Evolutionary conservation across 768 basidiomycete genomes (phyloP), one percentile per base, ranked within the genome.

Genomic region (Lyophyllum decastes): DNA sequence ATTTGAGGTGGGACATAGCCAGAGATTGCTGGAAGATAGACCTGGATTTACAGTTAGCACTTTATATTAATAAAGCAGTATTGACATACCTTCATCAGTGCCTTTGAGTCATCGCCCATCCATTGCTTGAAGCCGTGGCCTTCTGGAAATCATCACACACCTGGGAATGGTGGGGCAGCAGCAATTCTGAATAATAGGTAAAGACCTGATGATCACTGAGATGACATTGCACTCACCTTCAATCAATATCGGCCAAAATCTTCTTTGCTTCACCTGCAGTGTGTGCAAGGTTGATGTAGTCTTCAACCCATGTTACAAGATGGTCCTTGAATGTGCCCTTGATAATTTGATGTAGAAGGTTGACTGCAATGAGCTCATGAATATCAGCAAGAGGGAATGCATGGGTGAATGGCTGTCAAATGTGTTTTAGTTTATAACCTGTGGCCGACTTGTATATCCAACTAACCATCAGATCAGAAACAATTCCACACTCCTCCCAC

Each of bases 401-500:
- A 35, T 60, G 57, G 22, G 72, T 73, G 27, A 73, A 73, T 9
- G 71, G 71, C 71, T 72, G 22, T 21, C n/a, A 33, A 26, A 11
- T 21, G 19, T n/a, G n/a, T n/a, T 41, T 38, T 38, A 38, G 35
- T 11, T 12, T 4, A 4, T 38, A 38, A 41, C 4, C n/a, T 41
- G 6, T 24, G 44, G 44, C 10, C 6, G 17, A 45, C 4, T 2
- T 45, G 1, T 24, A 24, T 24, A 12, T 30, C 5, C 6, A 43
- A 24, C 44, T 26, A 57, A 77, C 76, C 8, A 72, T 43, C 27
- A 77, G 54, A 48, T 75, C 70, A 4, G 24, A 54, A 52, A 66
- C 54, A 49, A 77, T 64, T 0, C 77, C 74, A 58, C 68, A 76
- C 0, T 66, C 65, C 43, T 68, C 65, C 72, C 74, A 74, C 0